Percentiles rank a stretch among this genome's conserved stretches.
Evolutionary conservation across 2,329 filamentous ascomycete species (phyloP).

Genomic region (Colletotrichum musae): DNA sequence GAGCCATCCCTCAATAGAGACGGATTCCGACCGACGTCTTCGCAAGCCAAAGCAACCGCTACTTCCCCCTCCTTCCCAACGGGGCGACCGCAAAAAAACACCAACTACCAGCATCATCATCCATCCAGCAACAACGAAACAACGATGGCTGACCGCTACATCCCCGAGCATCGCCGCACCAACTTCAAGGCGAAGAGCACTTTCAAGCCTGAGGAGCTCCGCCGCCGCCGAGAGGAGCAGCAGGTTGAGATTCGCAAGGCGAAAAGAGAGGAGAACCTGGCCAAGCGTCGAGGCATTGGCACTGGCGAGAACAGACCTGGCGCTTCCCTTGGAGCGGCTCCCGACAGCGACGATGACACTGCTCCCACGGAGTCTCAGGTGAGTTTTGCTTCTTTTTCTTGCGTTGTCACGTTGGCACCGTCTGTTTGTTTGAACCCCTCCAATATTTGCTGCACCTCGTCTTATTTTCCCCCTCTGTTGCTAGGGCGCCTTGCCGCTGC

Average conservation of each 20-base stretch:
- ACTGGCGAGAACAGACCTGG: constrained; percentile 84
- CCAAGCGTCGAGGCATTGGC: constrained; percentile 95
- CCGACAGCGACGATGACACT: constrained; percentile 98
- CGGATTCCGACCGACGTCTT: constrained; percentile 15
- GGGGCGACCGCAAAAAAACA: constrained; percentile 23
- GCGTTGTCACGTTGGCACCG: constrained; percentile 21
- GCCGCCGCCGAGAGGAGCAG: constrained; percentile 97
- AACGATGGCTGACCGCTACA: constrained; percentile 96
- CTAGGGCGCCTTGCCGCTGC: constrained; percentile 38
- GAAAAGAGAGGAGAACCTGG: constrained; percentile 98
- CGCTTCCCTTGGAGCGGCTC: constrained; percentile 86
- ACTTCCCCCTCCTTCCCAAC: constrained; percentile 26
- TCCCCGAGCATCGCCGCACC: constrained; percentile 98
- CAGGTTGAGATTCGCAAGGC: constrained; percentile 99
- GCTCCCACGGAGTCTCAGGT: constrained; percentile 97
- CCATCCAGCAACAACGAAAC: constrained; percentile 54
- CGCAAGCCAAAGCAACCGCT: constrained; percentile 17
- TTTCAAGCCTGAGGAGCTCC: constrained; percentile 99
- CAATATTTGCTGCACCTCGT: constrained; percentile 37
- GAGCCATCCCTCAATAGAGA: constrained; percentile 24
- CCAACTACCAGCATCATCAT: constrained; percentile 19
- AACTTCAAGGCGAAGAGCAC: constrained; percentile 99
- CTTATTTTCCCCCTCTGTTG: constrained; percentile 42
- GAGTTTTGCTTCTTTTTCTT: constrained; percentile 55
- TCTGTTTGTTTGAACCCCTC: constrained; percentile 40